A percentile compares a stretch with the other conserved stretches of the same genome.
phyloP scores from a whole-genome alignment of 805 yeast genomes.

The Candida railenensis region DNA sequence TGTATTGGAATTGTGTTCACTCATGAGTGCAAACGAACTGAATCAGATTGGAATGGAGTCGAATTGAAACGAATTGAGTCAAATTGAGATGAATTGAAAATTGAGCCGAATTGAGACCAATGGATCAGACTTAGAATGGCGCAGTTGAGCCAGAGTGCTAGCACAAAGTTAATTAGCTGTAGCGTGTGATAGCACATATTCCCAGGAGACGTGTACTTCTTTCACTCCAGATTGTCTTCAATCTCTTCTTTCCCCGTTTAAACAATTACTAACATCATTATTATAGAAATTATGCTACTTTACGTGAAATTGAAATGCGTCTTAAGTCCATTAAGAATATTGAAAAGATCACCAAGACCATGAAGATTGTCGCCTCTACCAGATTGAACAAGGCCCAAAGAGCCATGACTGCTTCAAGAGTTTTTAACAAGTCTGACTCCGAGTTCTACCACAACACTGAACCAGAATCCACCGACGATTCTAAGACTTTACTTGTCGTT shows the following conservation, averaged over 20 bases:
- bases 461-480: constrained; percentile 56
- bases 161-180: background rate
- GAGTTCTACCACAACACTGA: constrained; percentile 82
- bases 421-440: constrained; percentile 74
- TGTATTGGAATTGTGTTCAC: background rate
- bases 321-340: constrained; percentile 97
- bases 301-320: constrained; percentile 98
- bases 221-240: no score
- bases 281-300: constrained; percentile 88
- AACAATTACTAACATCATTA: constrained; percentile 23
- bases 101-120: background rate
- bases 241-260: background rate
- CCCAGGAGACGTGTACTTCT: no score
- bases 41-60: background rate
- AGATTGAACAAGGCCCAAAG: constrained; percentile 93
- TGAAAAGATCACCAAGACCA: constrained; percentile 98
- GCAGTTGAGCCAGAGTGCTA: no score
- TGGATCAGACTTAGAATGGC: no score
- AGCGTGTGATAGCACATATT: no score
- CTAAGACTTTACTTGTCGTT: constrained; percentile 78
- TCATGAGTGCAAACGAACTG: background rate
- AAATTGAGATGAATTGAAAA: no score
- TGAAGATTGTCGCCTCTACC: constrained; percentile 99
- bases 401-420: constrained; percentile 87
- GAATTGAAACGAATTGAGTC: background rate